Evolutionary conservation across 2,329 filamentous ascomycete genomes (phyloP).

Genomic region (Xylariaceae sp.): DNA sequence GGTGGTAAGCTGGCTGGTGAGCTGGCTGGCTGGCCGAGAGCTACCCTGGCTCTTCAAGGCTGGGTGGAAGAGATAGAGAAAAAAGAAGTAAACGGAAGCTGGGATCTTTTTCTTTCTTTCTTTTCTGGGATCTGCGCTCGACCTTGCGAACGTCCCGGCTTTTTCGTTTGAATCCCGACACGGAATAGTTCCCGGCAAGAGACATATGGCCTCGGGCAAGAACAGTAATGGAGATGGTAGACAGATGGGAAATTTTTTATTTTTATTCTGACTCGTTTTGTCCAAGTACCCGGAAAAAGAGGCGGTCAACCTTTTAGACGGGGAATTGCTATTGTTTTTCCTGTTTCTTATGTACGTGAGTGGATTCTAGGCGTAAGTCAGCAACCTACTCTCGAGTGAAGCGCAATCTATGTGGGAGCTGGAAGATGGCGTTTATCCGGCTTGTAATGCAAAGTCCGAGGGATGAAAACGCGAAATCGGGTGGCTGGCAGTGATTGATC

Average conservation of each 20-base stretch:
- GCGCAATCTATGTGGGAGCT: not conserved
- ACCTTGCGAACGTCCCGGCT: slow-evolving; percentile 20
- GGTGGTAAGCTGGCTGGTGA: too few species aligned
- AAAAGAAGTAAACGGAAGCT: slow-evolving; percentile 6
- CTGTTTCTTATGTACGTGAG: slow-evolving; percentile 10
- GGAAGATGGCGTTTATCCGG: not conserved
- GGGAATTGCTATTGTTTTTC: slow-evolving; percentile 3
- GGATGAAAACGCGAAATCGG: not conserved
- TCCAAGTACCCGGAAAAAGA: slow-evolving; percentile 10
- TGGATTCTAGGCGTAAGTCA: slow-evolving; percentile 14
- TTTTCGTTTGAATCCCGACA: slow-evolving; percentile 24
- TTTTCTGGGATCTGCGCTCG: slow-evolving; percentile 14
- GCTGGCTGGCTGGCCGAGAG: slow-evolving; percentile 24
- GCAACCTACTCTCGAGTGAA: not conserved
- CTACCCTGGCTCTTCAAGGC: slow-evolving; percentile 20
- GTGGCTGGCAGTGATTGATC: not conserved
- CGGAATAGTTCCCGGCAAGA: slow-evolving; percentile 20
- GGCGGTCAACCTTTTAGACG: slow-evolving; percentile 18
- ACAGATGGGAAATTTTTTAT: not conserved
- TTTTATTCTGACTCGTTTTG: not conserved
- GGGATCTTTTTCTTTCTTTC: slow-evolving; percentile 22
- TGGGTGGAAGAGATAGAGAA: slow-evolving; percentile 5
- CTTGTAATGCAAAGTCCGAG: not conserved
- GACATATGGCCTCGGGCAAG: slow-evolving; percentile 20
- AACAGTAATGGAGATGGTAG: slow-evolving; percentile 5